These are phyloP conservation scores for Rhodofomes roseus DNA, from an alignment of 1,284 basidiomycete species.

Conservation along the genomic window DNA sequence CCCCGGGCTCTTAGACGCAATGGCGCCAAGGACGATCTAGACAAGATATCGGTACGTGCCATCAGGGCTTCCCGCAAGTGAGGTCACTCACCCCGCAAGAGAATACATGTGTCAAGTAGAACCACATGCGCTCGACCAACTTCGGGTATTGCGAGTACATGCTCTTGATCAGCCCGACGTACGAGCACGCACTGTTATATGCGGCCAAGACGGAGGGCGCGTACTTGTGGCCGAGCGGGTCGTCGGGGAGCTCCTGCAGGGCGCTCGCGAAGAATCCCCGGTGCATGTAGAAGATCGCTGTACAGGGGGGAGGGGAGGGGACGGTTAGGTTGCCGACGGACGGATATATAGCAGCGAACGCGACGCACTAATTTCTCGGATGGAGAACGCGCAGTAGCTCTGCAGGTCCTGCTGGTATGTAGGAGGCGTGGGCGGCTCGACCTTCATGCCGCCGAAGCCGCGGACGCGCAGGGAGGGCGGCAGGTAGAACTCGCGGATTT, in stretches of 20 bases:
- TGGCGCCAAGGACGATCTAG: constrained; percentile 67
- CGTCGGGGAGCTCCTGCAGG: constrained; percentile 53
- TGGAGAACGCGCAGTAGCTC: constrained; percentile 57
- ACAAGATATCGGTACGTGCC: not conserved
- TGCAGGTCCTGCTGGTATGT: constrained; percentile 59
- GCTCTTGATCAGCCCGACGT: constrained; percentile 59
- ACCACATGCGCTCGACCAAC: constrained; percentile 68
- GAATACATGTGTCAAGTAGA: constrained; percentile 69
- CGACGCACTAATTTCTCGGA: constrained; percentile 59
- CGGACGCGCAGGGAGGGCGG: constrained; percentile 64
- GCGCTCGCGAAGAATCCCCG: constrained; percentile 70
- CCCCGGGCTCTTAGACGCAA: constrained; percentile 54
- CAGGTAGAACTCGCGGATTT: constrained; percentile 55
- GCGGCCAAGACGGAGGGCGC: constrained; percentile 65
- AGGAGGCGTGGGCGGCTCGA: constrained; percentile 36
- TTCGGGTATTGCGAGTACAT: constrained; percentile 61
- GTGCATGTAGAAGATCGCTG: constrained; percentile 70
- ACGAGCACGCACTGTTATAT: constrained; percentile 63
- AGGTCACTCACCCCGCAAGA: constrained; percentile 58
- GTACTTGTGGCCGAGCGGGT: constrained; percentile 67
- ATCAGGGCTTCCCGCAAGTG: too few relatives aligned
- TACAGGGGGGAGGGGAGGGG: not conserved
- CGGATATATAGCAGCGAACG: not conserved
- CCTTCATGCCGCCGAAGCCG: constrained; percentile 52
- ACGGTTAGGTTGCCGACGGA: not conserved